Evolutionary conservation across 495 filamentous ascomycete species (phyloP).

Genomic region (Stereocaulon alpinum): DNA sequence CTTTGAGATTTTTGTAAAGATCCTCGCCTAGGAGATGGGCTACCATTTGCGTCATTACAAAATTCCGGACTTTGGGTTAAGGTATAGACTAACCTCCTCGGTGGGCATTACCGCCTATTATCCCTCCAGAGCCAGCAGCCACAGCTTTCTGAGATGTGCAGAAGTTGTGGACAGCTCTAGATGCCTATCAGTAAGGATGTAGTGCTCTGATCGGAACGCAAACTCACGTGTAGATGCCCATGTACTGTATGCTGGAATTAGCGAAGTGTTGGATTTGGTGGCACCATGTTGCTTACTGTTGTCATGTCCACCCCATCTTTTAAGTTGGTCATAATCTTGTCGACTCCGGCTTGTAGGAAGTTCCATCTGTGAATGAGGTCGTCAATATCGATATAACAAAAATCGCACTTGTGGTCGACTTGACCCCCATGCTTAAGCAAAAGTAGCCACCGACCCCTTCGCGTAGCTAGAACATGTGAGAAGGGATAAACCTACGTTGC

Average conservation of each 20-base stretch:
- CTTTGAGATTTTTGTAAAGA: constrained; percentile 80
- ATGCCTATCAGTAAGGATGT: constrained; percentile 20
- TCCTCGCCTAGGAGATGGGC: constrained; percentile 94
- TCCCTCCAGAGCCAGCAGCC: constrained; percentile 26
- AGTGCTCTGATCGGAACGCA: constrained; percentile 6
- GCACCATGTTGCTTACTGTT: constrained; percentile 46
- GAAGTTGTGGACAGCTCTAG: constrained; percentile 92
- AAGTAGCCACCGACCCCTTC: background rate
- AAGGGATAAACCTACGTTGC: constrained; percentile 55
- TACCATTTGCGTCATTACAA: constrained; percentile 29
- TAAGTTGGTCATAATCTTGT: constrained; percentile 84
- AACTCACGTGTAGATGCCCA: constrained; percentile 90
- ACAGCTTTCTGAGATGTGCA: constrained; percentile 96
- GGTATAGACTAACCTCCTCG: constrained; percentile 58
- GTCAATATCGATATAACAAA: constrained; percentile 48
- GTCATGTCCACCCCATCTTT: constrained; percentile 88
- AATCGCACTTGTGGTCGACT: no score
- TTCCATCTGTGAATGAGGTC: constrained; percentile 79
- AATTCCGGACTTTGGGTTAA: constrained; percentile 18
- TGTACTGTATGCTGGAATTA: constrained; percentile 53
- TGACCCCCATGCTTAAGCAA: background rate
- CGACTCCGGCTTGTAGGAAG: constrained; percentile 77
- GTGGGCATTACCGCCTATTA: constrained; percentile 49
- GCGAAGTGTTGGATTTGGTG: constrained; percentile 18
- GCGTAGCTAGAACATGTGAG: background rate